Base-by-base conservation (phyloP, 306 rosid species). In the Cajanus cajan region DNA sequence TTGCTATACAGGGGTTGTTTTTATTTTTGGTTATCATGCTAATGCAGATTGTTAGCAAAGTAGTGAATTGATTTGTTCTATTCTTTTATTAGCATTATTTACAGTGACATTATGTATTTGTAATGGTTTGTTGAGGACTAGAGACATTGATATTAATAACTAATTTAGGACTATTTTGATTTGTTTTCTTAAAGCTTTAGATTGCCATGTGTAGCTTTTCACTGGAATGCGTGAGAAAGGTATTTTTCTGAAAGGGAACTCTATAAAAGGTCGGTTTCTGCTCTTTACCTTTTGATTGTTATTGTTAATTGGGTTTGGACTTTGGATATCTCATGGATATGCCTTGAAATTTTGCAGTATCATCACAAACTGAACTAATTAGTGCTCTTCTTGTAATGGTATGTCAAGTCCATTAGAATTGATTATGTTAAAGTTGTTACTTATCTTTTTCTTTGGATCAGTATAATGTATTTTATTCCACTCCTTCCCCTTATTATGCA, bases 151-250 rank as follows among this genome's bases (percentile, higher is more conserved):
- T n/a, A n/a, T n/a, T n/a, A 63, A 47, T 28, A 28, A 45, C 37
- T 41, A n/a, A 9, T 21, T 44, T 66, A 31, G 59, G 44, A 44
- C 28, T 63, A 73, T 10, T 66, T 50, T 22, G 41, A 37, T 15
- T 66, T 58, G 4, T 39, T 47, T 28, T 48, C 62, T 4, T 82
- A 11, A 55, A 41, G 37, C 65, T 63, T 52, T 24, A 58, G 13
- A n/a, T 59, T 83, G 58, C 7, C 63, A 2, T 54, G 33, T 76
- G 77, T 77, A 93, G 98, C 92, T 93, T 82, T 93, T 91, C 72
- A 89, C 98, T 85, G 98, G 88, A 45, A 76, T 93, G 40, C 84
- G 64, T 4, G 98, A 94, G 55, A 87, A 86, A 78, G 97, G 97
- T 65, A 94, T 97, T 79, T 86, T 87, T 80, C 77, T 93, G 74